Evolutionary conservation across 140 eudicot genomes (phyloP).

Genomic region (Ambrosia hybrid): DNA sequence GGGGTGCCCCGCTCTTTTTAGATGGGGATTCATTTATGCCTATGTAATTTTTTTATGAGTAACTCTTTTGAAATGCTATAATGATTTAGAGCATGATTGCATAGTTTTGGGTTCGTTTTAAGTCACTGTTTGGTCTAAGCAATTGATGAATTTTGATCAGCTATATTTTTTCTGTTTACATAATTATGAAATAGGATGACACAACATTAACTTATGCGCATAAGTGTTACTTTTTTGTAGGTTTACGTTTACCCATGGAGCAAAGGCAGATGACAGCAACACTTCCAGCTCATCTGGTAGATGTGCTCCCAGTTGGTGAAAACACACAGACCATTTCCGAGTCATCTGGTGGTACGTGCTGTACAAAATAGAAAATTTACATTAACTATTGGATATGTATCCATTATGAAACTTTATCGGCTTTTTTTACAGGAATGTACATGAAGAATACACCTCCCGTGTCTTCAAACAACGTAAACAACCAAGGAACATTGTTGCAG

Average conservation of each 20-base stretch:
- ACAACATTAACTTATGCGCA: not conserved
- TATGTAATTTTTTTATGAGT: no score
- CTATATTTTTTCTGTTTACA: no score
- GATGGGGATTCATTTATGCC: no score
- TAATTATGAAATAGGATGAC: no score
- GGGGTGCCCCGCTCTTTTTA: no score
- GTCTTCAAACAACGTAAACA: constrained; percentile 55
- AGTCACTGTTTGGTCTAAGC: no score
- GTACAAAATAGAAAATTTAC: not conserved
- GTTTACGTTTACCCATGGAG: constrained; percentile 74
- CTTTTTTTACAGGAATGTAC: constrained; percentile 64
- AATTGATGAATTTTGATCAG: no score
- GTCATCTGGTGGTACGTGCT: constrained; percentile 79
- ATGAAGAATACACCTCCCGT: constrained; percentile 82
- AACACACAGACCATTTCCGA: constrained; percentile 54
- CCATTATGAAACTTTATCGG: not conserved
- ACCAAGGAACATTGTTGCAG: constrained; percentile 76
- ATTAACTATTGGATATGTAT: not conserved
- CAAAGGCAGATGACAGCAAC: constrained; percentile 80
- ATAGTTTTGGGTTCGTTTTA: no score
- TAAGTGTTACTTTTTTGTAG: constrained; percentile 34
- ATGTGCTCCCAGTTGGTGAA: constrained; percentile 70
- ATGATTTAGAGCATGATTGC: no score
- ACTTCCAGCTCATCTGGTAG: constrained; percentile 85
- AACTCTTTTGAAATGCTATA: no score